Evolutionary conservation across 2,329 filamentous ascomycete species (phyloP), one percentile per base, ranked within the genome.

Genomic region (Canariomyces notabilis): DNA sequence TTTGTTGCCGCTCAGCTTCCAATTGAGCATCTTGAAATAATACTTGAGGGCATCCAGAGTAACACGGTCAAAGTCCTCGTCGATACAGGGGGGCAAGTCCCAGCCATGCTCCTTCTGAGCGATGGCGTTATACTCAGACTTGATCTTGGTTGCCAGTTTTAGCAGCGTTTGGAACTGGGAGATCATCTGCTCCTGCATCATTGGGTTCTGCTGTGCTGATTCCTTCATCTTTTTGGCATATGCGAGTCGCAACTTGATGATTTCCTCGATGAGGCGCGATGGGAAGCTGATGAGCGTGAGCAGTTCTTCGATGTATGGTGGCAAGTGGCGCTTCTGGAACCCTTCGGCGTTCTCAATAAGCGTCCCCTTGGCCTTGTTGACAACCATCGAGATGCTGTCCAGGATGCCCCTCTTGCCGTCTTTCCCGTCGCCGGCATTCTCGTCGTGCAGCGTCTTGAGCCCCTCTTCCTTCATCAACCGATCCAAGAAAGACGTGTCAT

Each of bases 181-280:
- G 53, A 98, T 96, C 87, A 97, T 95, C 68, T 97, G 91, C 62
- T 97, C 90, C 50, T 94, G 87, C 76, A 98, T 89, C 71, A 98
- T 85, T 20, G 87, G 77, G 54, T 90, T 94, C 64, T 95, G 88
- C 68, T 93, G 87, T 2, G 89, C 85, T 8, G 89, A 89, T 60
- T 97, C 91, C 68, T 91, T 95, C 82, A 96, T 95, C 64, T 89
- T 91, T 69, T 84, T 89, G 15, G 91, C 90, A 64, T 96, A 97
- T 8, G 84, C 87, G 21, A 97, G 76, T 48, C 93, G 85, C 57
- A 95, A 86, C 43, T 86, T 86, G 62, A 96, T 96, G 60, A 98
- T 94, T 63, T 97, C 93, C 66, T 97, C 89, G 33, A 98, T 93
- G 29, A 98, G 77, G 7, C 93, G 85, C 1, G 90, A 95, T 1